Evolutionary conservation across 257 asterid species (phyloP).

Genomic region (Prunella vulgaris): DNA sequence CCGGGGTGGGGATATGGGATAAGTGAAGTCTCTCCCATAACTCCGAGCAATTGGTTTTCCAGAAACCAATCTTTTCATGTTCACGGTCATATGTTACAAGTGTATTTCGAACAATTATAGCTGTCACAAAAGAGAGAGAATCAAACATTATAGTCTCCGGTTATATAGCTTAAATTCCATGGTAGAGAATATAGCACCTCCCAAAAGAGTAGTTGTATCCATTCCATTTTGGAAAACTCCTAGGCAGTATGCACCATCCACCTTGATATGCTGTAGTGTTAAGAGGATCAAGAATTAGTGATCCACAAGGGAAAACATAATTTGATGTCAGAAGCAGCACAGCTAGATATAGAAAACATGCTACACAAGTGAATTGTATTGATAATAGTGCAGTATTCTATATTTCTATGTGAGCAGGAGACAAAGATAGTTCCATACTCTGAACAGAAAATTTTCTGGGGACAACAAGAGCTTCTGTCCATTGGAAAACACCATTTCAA

Average conservation of each 20-base stretch:
- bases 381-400: background rate
- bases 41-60: slow-evolving; percentile 96
- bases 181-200: slow-evolving; percentile 50
- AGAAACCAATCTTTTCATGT: slow-evolving; percentile 84
- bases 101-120: slow-evolving; percentile 89
- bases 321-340: slow-evolving; percentile 10
- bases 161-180: slow-evolving; percentile 9
- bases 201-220: slow-evolving; percentile 94
- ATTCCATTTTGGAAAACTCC: slow-evolving; percentile 96
- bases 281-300: slow-evolving; percentile 13
- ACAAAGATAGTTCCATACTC: slow-evolving; percentile 44
- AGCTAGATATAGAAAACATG: background rate
- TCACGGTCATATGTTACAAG: slow-evolving; percentile 95
- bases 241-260: slow-evolving; percentile 91
- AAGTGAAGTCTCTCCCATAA: slow-evolving; percentile 79
- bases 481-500: slow-evolving; percentile 78
- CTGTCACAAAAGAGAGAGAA: slow-evolving; percentile 37
- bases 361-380: too few relatives aligned
- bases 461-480: slow-evolving; percentile 79
- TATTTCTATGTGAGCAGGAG: background rate
- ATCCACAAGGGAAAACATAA: slow-evolving; percentile 2
- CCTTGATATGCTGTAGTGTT: slow-evolving; percentile 73
- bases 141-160: background rate
- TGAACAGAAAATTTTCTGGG: slow-evolving; percentile 93
- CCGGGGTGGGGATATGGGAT: slow-evolving; percentile 47